Base-by-base conservation (phyloP, 345 rosid species). In the Erucastrum elatum region DNA sequence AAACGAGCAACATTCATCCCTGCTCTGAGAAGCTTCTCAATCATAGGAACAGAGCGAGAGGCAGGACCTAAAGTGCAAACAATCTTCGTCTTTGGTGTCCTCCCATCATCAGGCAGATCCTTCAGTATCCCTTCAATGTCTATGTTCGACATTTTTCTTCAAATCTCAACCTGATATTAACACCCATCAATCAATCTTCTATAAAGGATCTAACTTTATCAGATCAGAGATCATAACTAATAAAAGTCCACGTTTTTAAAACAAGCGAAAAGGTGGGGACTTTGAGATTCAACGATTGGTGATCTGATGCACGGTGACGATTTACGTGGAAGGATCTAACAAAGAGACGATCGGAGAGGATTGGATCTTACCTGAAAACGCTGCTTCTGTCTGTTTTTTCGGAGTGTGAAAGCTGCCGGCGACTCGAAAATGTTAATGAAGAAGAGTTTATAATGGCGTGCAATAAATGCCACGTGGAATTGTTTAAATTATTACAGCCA, bases 41-140 rank as follows among this genome's bases (percentile, higher is more conserved):
- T 37, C 90, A 88, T 88, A 21, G 81, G 67, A 29, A 88, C 86
- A 26, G 90, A 80, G 16, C 92, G 79, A 5, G 92, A 87, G 1
- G 90, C 86, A 41, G 91, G 91, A 3, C 91, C 91, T n/a, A 87
- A 56, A 1, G 91, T 87, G 80, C 91, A 87, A 12, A 86, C 89
- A 0, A 87, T 86, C 83, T 86, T 87, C 13, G 89, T 86, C 87
- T 72, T 86, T 5, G 90, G 86, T 56, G 46, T 73, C 51, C 66
- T 77, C 17, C 83, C 83, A 77, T 92, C 89, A 12, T 84, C 74
- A 0, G 84, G 89, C 2, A 84, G 84, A 46, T 86, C 94, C 86
- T 85, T 84, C 81, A 94, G 64, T 76, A 94, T 85, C 61, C 98
- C 98, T 74, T 86, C 91, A 0, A 92, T 90, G 79, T 94, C 96